A percentile compares a stretch with the other conserved stretches of the same genome.
phyloP scores from a whole-genome alignment of 2,329 filamentous ascomycete genomes.

The Sporothrix protearum region DNA sequence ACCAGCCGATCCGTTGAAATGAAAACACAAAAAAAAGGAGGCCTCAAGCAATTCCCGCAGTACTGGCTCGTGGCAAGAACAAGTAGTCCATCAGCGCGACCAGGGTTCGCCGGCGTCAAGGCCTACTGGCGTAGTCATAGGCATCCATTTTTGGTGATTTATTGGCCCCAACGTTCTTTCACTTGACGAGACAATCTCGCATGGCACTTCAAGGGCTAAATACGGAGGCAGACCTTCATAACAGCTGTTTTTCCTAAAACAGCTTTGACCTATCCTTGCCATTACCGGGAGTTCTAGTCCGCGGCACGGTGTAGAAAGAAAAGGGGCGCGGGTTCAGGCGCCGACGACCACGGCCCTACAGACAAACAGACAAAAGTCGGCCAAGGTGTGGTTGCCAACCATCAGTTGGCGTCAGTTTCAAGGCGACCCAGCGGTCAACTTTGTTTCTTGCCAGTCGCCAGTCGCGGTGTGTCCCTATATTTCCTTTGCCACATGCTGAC shows the following conservation, averaged over 20 bases:
- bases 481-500: neutral
- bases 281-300: neutral
- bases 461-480: neutral
- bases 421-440: neutral
- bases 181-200: neutral
- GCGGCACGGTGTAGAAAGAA: neutral
- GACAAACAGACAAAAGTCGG: neutral
- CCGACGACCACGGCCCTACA: neutral
- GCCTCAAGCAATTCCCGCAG: neutral
- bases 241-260: neutral
- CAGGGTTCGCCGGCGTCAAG: neutral
- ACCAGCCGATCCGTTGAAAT: too few species aligned
- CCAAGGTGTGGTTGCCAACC: neutral
- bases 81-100: neutral
- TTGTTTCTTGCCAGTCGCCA: neutral
- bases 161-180: neutral
- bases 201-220: neutral
- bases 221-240: neutral
- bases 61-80: neutral
- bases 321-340: neutral
- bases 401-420: neutral
- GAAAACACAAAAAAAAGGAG: neutral
- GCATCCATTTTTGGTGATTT: slow-evolving; percentile 2
- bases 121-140: neutral
- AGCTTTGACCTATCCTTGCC: neutral